These are phyloP conservation scores for Globisporangium spiculum DNA, from an alignment of 352 stramenopile genomes.

Conservation along the genomic window DNA sequence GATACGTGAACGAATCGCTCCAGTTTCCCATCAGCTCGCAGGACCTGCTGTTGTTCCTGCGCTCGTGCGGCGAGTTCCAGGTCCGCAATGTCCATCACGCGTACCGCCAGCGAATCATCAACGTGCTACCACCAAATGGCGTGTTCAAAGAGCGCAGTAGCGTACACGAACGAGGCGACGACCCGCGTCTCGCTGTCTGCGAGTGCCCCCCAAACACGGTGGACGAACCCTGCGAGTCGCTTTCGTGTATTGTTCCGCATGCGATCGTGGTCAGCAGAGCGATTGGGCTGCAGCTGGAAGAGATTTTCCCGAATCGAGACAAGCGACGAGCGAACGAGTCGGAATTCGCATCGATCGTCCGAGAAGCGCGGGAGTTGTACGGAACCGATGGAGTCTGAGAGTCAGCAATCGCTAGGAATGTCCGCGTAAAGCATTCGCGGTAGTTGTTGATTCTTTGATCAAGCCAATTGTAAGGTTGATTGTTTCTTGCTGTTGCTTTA, in stretches of 20 bases:
- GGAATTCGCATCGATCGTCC: slow-evolving; percentile 11
- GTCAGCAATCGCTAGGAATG: neutral
- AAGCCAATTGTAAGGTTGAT: neutral
- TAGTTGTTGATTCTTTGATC: too few relatives aligned
- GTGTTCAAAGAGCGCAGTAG: neutral
- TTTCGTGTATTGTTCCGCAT: slow-evolving; percentile 57
- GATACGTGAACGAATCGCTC: slow-evolving; percentile 49
- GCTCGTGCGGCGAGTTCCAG: slow-evolving; percentile 32
- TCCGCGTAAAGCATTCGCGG: too few relatives aligned
- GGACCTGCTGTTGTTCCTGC: slow-evolving; percentile 45
- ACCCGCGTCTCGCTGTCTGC: slow-evolving; percentile 43
- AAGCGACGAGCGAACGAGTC: neutral
- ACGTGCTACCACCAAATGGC: slow-evolving; percentile 20
- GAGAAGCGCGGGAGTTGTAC: slow-evolving; percentile 16
- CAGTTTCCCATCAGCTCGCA: slow-evolving; percentile 34
- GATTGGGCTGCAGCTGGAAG: slow-evolving; percentile 11
- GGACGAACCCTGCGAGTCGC: slow-evolving; percentile 42
- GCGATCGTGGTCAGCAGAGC: slow-evolving; percentile 40
- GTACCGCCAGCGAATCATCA: slow-evolving; percentile 21
- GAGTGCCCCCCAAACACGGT: slow-evolving; percentile 30
- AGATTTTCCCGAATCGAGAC: slow-evolving; percentile 9
- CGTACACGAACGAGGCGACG: slow-evolving; percentile 18
- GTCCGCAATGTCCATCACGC: slow-evolving; percentile 33
- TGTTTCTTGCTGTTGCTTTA: neutral
- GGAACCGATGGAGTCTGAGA: slow-evolving; percentile 11